Conservation (phyloP, 2,329 filamentous ascomycete species). For the Fusarium paranaense region DNA sequence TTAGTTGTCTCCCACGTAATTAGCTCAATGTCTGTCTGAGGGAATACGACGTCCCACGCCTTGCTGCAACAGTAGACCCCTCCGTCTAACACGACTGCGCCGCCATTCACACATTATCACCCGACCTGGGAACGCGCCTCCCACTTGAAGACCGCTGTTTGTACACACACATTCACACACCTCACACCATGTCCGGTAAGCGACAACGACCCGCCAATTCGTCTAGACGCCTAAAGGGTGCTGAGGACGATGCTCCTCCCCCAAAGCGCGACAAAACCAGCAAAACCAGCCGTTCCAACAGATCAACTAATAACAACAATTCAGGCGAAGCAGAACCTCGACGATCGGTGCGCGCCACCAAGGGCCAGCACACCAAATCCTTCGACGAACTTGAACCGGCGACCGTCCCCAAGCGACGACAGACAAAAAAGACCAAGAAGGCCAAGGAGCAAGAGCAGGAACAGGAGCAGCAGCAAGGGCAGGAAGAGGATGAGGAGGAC, state of each 20-base stretch:
- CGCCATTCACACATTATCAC: constrained; percentile 21
- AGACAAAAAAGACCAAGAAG: constrained; percentile 65
- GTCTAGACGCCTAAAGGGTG: constrained; percentile 26
- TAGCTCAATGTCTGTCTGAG: constrained; percentile 46
- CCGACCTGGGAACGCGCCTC: constrained; percentile 24
- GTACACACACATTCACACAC: constrained; percentile 9
- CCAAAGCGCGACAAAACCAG: constrained; percentile 15
- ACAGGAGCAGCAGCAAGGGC: constrained; percentile 59
- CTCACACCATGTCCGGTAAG: constrained; percentile 53
- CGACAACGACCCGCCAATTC: constrained; percentile 35
- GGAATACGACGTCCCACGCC: constrained; percentile 40
- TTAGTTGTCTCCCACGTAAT: constrained; percentile 51
- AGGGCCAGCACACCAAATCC: constrained; percentile 93
- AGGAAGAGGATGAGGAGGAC: constrained; percentile 60
- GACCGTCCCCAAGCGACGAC: constrained; percentile 66
- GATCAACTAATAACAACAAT: constrained; percentile 36
- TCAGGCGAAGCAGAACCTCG: constrained; percentile 78
- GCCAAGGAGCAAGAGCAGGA: constrained; percentile 71
- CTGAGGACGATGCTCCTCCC: constrained; percentile 10
- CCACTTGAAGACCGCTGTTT: constrained; percentile 8
- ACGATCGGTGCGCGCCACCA: constrained; percentile 94
- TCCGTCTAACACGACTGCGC: constrained; percentile 29
- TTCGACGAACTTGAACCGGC: constrained; percentile 78
- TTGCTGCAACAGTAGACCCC: constrained; percentile 46
- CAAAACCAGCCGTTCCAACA: constrained; percentile 22